These are phyloP conservation scores for Proliferodiscus dingleyae DNA, from an alignment of 2,329 filamentous ascomycete genomes.

Conservation along the genomic window DNA sequence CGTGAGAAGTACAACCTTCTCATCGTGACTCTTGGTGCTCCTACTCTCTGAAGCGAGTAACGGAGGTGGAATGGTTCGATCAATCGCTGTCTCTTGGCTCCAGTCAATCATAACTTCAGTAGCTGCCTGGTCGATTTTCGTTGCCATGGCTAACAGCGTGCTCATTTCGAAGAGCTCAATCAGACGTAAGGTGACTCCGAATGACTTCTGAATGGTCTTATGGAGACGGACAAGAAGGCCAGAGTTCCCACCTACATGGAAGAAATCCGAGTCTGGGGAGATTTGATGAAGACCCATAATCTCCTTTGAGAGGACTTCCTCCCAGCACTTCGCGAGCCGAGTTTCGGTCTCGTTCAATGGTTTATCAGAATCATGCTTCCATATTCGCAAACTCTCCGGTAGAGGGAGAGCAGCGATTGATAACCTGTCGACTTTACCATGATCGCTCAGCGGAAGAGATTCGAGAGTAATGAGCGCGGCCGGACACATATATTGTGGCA, in stretches of 20 bases:
- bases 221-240: conserved; percentile 13
- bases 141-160: conserved; percentile 35
- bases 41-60: background rate
- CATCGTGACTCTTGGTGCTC: background rate
- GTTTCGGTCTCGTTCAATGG: background rate
- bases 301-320: conserved; percentile 6
- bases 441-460: conserved; percentile 28
- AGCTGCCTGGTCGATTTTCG: conserved; percentile 2
- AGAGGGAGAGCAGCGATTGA: conserved; percentile 12
- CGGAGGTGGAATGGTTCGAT: background rate
- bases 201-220: background rate
- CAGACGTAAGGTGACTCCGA: conserved; percentile 26
- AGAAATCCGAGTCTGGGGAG: conserved; percentile 11
- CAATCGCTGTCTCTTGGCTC: conserved; percentile 9
- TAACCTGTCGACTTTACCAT: conserved; percentile 32
- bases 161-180: conserved; percentile 35
- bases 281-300: background rate
- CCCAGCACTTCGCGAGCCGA: conserved; percentile 12
- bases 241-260: conserved; percentile 16
- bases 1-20: conserved; percentile 30
- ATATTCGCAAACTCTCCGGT: background rate
- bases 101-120: conserved; percentile 6
- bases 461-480: conserved; percentile 26
- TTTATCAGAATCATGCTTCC: too few relatives aligned
- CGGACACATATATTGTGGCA: conserved; percentile 37